A percentile compares a stretch with the other conserved stretches of the same genome.
Evolutionary conservation across 2,329 filamentous ascomycete species (phyloP).

Genomic region (Gnomoniopsis sp.): DNA sequence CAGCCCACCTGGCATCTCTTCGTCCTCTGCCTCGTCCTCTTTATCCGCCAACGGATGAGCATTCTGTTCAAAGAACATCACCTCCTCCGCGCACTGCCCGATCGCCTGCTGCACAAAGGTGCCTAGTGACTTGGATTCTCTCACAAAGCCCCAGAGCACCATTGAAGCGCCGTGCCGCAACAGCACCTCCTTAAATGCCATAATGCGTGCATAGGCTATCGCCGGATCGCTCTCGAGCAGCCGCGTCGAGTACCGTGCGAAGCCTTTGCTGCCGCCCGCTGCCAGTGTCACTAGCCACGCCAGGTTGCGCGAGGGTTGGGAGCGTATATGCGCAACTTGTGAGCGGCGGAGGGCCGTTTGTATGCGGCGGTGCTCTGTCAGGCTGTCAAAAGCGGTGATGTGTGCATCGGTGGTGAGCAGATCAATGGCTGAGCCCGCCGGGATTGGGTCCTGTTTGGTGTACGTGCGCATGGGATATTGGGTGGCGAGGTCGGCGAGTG

Average conservation of each 20-base stretch:
- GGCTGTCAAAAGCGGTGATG: neutral
- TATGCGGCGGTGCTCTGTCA: neutral
- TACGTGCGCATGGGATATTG: neutral
- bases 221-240: slow-evolving; percentile 5
- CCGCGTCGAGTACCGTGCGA: neutral
- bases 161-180: slow-evolving; percentile 10
- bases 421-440: neutral
- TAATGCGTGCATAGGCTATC: slow-evolving; percentile 5
- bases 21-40: neutral
- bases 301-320: neutral
- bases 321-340: neutral
- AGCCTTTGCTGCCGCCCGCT: neutral
- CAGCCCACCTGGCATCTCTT: slow-evolving; percentile 3
- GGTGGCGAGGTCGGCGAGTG: slow-evolving; percentile 5
- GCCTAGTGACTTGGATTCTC: slow-evolving; percentile 1
- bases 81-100: neutral
- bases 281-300: slow-evolving; percentile 4
- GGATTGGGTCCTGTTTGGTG: neutral
- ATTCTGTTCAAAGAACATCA: slow-evolving; percentile 3
- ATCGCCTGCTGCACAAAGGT: neutral
- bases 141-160: slow-evolving; percentile 13
- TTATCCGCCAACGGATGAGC: neutral
- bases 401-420: neutral
- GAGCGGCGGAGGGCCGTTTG: neutral
- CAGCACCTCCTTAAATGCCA: slow-evolving; percentile 15